A percentile compares a stretch with the other conserved stretches of the same genome.
These are phyloP conservation scores for Pneumocystis murina DNA, from an alignment of 1,139 yeast genomes.

Conservation along the genomic window DNA sequence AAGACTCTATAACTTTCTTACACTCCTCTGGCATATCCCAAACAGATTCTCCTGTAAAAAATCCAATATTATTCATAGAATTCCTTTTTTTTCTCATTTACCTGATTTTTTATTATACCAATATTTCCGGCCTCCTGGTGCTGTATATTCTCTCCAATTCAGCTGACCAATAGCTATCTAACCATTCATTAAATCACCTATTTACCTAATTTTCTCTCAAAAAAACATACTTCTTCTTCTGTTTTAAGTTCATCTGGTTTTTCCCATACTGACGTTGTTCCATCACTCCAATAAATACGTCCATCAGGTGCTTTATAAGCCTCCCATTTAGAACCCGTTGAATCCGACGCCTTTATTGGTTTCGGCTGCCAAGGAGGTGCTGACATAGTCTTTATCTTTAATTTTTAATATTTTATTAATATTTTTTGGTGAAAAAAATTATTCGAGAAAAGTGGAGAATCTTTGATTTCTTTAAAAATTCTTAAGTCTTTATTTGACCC, in stretches of 20 bases:
- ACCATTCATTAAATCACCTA: background rate
- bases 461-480: no score
- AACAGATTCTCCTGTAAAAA: slow-evolving; percentile 41
- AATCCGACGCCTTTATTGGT: slow-evolving; percentile 14
- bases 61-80: background rate
- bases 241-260: slow-evolving; percentile 32
- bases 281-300: slow-evolving; percentile 54
- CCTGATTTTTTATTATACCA: slow-evolving; percentile 49
- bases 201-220: background rate
- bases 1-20: slow-evolving; percentile 10
- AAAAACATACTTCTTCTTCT: slow-evolving; percentile 4
- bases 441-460: background rate
- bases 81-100: background rate
- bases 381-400: background rate
- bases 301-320: slow-evolving; percentile 55
- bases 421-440: background rate
- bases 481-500: no score
- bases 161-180: slow-evolving; percentile 24
- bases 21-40: slow-evolving; percentile 55
- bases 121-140: slow-evolving; percentile 59
- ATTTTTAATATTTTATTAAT: no score
- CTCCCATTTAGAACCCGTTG: slow-evolving; percentile 40
- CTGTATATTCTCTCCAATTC: slow-evolving; percentile 48
- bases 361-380: background rate
- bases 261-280: slow-evolving; percentile 64